Evolutionary conservation across 768 basidiomycete genomes (phyloP), one percentile per base, ranked within the genome.

Genomic region (Auriscalpium orientale): DNA sequence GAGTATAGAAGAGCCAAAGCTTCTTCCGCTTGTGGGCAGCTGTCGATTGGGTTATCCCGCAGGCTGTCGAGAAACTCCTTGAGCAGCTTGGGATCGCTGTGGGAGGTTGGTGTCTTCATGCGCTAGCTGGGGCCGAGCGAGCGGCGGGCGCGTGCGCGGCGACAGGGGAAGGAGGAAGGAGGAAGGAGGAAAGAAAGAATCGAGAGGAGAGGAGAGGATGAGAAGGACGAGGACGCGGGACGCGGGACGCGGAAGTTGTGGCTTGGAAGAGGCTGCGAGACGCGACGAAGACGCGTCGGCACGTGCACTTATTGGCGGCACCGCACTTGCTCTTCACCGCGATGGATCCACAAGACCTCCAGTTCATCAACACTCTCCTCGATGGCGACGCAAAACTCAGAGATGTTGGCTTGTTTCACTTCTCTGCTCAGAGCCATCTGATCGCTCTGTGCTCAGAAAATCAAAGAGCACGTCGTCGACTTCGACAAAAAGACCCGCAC

Each of bases 401-500:
- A 60, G 58, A 62, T 56, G 61, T 62, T 49, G 59, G 35, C 49
- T 48, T 16, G 2, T 13, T 16, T 16, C 5, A 3, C 2, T 12
- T 6, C n/a, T n/a, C 15, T 48, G 18, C 12, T 48, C 46, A 48
- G 12, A 48, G 45, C 45, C 18, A 18, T 22, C 34, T 51, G 49
- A 21, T 36, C 45, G 20, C 52, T 13, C 38, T 51, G 28, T 20
- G 43, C 44, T 56, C 34, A 92, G 90, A 88, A 82, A 84, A 86
- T 92, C 70, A 87, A 81, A 63, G 87, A 88, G 33, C 82, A 87
- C 68, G 84, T 87, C 40, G 77, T 76, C 22, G 81, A 84, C 64
- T 74, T 91, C 2, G 89, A 91, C 69, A 90, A 85, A 70, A 86
- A 84, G 66, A 76, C 82, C 8, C 79, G 90, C 16, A 76, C 76